These are phyloP conservation scores for Trichocomaceae sp. DNA, from an alignment of 2,329 filamentous ascomycete genomes.

Conservation along the genomic window DNA sequence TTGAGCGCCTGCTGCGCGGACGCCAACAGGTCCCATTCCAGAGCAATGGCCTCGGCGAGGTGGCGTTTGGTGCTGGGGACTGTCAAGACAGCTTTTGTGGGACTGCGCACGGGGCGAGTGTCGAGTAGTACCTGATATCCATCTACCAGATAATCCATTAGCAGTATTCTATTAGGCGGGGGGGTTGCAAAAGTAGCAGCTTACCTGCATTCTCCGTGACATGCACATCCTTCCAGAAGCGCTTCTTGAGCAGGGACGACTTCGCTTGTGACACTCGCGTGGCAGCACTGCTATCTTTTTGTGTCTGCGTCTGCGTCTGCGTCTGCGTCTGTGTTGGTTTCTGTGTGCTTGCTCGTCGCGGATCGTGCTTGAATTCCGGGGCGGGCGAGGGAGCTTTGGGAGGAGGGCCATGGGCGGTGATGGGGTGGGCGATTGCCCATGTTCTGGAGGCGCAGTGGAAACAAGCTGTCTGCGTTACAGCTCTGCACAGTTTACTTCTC, in stretches of 20 bases:
- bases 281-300: slow-evolving; percentile 34
- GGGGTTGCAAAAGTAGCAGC: background rate
- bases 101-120: slow-evolving; percentile 68
- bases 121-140: slow-evolving; percentile 68
- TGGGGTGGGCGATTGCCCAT: slow-evolving; percentile 50
- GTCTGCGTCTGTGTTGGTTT: too few species aligned
- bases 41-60: slow-evolving; percentile 75
- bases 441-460: slow-evolving; percentile 33
- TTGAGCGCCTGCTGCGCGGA: slow-evolving; percentile 77
- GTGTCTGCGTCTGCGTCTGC: slow-evolving; percentile 44
- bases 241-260: slow-evolving; percentile 51
- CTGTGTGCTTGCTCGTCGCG: slow-evolving; percentile 38
- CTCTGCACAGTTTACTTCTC: background rate
- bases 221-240: slow-evolving; percentile 83
- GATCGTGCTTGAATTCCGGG: slow-evolving; percentile 33
- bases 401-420: slow-evolving; percentile 55
- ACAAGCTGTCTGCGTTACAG: slow-evolving; percentile 5
- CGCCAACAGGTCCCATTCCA: slow-evolving; percentile 86
- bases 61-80: slow-evolving; percentile 70
- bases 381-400: slow-evolving; percentile 50
- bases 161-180: background rate
- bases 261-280: slow-evolving; percentile 27
- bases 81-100: slow-evolving; percentile 63
- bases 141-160: slow-evolving; percentile 25
- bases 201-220: slow-evolving; percentile 62